phyloP scores from a whole-genome alignment of 2,329 filamentous ascomycete species.

The Aspergillus sp. region DNA sequence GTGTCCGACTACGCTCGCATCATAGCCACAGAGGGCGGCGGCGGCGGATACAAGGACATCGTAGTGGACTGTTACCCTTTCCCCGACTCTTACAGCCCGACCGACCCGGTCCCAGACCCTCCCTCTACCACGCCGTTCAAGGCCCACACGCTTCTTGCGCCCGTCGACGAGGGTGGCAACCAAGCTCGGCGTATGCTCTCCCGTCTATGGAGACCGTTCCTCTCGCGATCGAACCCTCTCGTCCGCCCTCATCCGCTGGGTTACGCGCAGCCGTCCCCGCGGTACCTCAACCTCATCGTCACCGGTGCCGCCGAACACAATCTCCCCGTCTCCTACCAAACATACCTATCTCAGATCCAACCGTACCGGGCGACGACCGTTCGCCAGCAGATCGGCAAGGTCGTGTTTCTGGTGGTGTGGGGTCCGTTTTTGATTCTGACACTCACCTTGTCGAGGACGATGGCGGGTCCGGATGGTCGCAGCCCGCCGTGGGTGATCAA shows the following conservation, averaged over 20 bases:
- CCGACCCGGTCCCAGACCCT: conserved; percentile 61
- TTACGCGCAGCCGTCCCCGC: conserved; percentile 78
- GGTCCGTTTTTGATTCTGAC: conserved; percentile 59
- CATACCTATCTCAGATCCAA: conserved; percentile 67
- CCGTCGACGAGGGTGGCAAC: conserved; percentile 39
- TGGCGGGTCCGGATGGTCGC: conserved; percentile 66
- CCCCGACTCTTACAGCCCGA: conserved; percentile 47
- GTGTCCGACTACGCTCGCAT: conserved; percentile 78
- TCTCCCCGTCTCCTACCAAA: conserved; percentile 75
- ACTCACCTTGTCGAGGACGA: conserved; percentile 39
- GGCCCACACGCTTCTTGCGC: conserved; percentile 81
- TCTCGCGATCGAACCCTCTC: conserved; percentile 24
- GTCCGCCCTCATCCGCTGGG: conserved; percentile 59
- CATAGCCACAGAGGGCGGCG: conserved; percentile 86
- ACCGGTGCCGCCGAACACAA: conserved; percentile 76
- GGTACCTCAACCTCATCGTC: conserved; percentile 79
- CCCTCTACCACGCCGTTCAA: conserved; percentile 68
- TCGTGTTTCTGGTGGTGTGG: conserved; percentile 62
- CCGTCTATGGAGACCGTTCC: background rate
- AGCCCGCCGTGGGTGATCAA: conserved; percentile 66
- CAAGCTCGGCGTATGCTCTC: conserved; percentile 2
- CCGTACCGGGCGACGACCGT: conserved; percentile 68
- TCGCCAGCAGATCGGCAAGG: conserved; percentile 65
- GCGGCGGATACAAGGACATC: conserved; percentile 79
- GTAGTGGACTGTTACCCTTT: conserved; percentile 75